phyloP scores from a whole-genome alignment of 2,329 filamentous ascomycete genomes.

The Calonectria fujianensis region DNA sequence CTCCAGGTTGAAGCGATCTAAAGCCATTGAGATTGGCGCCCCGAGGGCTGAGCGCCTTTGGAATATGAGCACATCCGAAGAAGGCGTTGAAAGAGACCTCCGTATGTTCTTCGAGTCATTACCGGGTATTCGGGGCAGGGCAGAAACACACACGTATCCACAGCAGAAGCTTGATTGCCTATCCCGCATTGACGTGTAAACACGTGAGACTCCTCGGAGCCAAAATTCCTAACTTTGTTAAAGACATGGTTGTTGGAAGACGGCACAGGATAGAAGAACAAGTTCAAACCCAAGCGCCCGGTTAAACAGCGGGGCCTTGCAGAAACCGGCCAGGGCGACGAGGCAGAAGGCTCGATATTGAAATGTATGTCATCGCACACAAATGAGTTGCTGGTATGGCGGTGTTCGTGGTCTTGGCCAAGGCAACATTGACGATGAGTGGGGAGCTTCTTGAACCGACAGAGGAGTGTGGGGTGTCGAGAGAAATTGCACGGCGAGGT shows the following conservation, averaged over 20 bases:
- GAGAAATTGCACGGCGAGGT: background rate
- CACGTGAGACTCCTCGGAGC: background rate
- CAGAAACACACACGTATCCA: background rate
- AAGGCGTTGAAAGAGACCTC: slow-evolving; percentile 3
- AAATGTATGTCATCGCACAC: slow-evolving; percentile 1
- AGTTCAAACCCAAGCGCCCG: background rate
- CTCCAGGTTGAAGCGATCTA: background rate
- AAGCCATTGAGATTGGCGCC: background rate
- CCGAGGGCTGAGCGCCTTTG: background rate
- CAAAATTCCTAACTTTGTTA: background rate
- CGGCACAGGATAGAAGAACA: background rate
- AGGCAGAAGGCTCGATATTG: background rate
- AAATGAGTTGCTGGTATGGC: background rate
- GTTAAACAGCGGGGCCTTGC: background rate
- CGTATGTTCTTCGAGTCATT: background rate
- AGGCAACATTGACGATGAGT: background rate
- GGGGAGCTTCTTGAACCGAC: background rate
- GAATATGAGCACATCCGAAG: background rate
- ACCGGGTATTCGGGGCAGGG: background rate
- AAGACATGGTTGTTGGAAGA: background rate
- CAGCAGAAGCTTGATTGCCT: background rate
- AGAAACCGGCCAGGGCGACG: background rate
- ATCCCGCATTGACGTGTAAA: background rate
- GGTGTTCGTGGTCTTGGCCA: background rate
- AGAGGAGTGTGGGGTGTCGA: too few species aligned